phyloP scores from a whole-genome alignment of 1,284 basidiomycete species.

The Ceratobasidium sp. region DNA sequence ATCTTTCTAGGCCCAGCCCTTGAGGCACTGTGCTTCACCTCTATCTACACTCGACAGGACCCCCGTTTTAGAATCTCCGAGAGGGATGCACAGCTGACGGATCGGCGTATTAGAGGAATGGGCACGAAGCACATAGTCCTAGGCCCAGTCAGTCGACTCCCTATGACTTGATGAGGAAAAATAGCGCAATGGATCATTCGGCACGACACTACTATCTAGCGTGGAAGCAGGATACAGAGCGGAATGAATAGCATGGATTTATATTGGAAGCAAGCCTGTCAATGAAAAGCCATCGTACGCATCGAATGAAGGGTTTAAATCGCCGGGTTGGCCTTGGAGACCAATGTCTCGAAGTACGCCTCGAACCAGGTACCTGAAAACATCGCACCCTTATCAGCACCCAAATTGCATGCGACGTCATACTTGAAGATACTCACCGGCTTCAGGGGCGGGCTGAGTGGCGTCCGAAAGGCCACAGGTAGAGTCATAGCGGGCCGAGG shows the following conservation, averaged over 20 bases:
- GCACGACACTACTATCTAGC: not conserved
- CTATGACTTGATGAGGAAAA: not conserved
- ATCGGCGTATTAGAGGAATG: not conserved
- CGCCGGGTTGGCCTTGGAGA: constrained; percentile 62
- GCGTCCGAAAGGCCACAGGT: constrained; percentile 61
- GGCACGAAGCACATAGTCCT: not conserved
- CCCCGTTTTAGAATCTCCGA: not conserved
- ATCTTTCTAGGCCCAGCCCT: constrained; percentile 1
- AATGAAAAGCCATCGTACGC: not conserved
- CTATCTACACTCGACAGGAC: not conserved
- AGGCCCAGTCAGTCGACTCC: not conserved
- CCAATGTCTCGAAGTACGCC: constrained; percentile 63
- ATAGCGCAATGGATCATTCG: constrained; percentile 13
- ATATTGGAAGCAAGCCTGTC: not conserved
- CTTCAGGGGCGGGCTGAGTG: constrained; percentile 63
- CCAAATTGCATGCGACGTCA: not conserved
- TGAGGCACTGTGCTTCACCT: not conserved
- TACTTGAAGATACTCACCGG: constrained; percentile 58
- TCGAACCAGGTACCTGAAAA: constrained; percentile 61
- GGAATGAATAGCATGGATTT: not conserved
- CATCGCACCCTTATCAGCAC: not conserved
- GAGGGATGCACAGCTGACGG: not conserved
- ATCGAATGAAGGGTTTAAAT: constrained; percentile 50
- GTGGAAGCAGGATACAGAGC: constrained; percentile 3
- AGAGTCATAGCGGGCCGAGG: constrained; percentile 63